phyloP scores from a whole-genome alignment of 257 asterid genomes.

The Dorcoceras hygrometricum region DNA sequence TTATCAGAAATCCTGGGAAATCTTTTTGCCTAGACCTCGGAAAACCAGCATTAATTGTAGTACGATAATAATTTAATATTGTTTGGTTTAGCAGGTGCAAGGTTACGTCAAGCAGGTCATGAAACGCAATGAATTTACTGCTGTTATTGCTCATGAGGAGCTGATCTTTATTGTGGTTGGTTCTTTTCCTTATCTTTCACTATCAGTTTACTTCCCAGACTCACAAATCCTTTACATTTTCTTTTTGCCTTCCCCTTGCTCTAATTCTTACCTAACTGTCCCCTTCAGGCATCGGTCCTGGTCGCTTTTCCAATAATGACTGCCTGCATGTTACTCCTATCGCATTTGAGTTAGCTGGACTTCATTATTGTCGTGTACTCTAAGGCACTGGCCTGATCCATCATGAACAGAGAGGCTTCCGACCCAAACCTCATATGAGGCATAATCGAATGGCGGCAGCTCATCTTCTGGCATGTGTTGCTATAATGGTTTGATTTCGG shows the following conservation, averaged over 20 bases:
- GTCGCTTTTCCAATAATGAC: slow-evolving; percentile 59
- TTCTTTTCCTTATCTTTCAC: slow-evolving; percentile 13
- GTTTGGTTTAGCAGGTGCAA: slow-evolving; percentile 46
- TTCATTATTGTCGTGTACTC: slow-evolving; percentile 8
- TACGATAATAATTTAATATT: slow-evolving; percentile 10
- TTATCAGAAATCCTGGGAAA: slow-evolving; percentile 9
- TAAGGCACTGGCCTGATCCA: slow-evolving; percentile 20
- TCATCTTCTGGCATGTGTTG: slow-evolving; percentile 9
- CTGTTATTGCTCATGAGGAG: slow-evolving; percentile 68
- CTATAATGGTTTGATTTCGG: neutral
- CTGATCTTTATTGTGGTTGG: slow-evolving; percentile 70
- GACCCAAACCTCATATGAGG: slow-evolving; percentile 1
- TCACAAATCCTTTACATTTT: neutral
- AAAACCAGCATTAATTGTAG: slow-evolving; percentile 9
- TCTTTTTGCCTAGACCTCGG: slow-evolving; percentile 3
- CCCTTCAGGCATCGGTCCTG: slow-evolving; percentile 66
- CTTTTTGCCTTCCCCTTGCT: slow-evolving; percentile 1
- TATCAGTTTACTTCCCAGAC: slow-evolving; percentile 1
- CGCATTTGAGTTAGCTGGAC: slow-evolving; percentile 44
- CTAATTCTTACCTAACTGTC: slow-evolving; percentile 22
- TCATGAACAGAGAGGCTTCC: slow-evolving; percentile 3
- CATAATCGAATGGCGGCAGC: slow-evolving; percentile 3
- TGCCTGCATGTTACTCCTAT: slow-evolving; percentile 45
- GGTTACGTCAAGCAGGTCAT: slow-evolving; percentile 49
- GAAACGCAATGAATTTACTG: slow-evolving; percentile 49